These are phyloP conservation scores for Verticillium zaregamsianum DNA, from an alignment of 2,329 filamentous ascomycete species.

Conservation along the genomic window DNA sequence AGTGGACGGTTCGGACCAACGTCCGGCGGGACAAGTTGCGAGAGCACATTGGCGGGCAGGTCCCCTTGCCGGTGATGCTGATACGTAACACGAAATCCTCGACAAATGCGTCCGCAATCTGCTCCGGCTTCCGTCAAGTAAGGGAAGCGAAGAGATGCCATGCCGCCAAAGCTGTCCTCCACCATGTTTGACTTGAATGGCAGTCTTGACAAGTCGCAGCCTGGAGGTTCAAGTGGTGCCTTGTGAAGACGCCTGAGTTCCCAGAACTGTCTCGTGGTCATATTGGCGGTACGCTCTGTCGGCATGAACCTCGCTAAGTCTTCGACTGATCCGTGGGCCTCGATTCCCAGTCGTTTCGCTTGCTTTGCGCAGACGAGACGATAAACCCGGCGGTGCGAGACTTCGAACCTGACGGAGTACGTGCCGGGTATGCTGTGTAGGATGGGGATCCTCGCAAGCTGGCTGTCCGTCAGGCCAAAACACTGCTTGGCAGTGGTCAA, in stretches of 20 bases:
- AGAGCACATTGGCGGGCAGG: constrained; percentile 1
- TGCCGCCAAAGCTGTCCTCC: constrained; percentile 18
- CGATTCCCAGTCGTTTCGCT: constrained; percentile 19
- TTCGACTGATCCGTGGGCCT: constrained; percentile 17
- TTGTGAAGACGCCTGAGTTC: constrained; percentile 15
- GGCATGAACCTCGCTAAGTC: constrained; percentile 3
- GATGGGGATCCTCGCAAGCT: constrained; percentile 13
- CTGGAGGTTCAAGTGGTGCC: constrained; percentile 15
- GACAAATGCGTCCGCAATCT: constrained; percentile 18
- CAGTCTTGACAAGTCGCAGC: constrained; percentile 17
- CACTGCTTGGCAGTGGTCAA: constrained; percentile 15
- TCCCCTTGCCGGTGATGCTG: background rate
- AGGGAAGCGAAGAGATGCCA: constrained; percentile 21
- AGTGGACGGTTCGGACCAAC: constrained; percentile 8
- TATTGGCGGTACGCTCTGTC: background rate
- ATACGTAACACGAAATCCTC: constrained; percentile 16
- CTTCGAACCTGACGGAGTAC: constrained; percentile 14
- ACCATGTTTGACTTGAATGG: constrained; percentile 12
- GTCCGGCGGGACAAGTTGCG: background rate
- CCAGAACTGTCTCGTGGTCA: constrained; percentile 1
- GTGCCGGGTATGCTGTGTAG: constrained; percentile 18
- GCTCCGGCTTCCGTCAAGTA: constrained; percentile 11
- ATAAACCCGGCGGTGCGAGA: constrained; percentile 10
- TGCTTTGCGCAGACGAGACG: constrained; percentile 23
- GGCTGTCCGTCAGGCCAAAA: constrained; percentile 16